Evolutionary conservation across 2,329 filamentous ascomycete species (phyloP), one percentile per base, ranked within the genome.

Genomic region (Fusarium pilosicola): DNA sequence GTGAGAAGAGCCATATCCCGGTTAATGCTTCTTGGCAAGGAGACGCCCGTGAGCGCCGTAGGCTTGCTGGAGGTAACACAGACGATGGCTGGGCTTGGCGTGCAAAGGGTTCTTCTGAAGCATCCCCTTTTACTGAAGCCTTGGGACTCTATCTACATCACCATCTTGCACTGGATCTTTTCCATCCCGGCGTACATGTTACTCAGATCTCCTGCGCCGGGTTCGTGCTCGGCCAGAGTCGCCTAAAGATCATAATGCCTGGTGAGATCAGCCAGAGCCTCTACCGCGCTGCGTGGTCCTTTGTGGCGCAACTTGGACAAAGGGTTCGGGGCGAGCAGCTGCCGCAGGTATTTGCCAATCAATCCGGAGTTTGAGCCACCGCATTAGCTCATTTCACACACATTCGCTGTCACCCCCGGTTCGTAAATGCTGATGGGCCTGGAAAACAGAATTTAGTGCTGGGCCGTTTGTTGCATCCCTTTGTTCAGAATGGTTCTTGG

Each of bases 61-160:
- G 80, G 49, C 79, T 88, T 3, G 86, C 86, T 3, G 86, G 87
- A 1, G 81, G 81, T 17, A 82, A 85, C 62, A 78, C 81, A 14
- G 87, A 89, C 65, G 86, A 89, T 61, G 87, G 87, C 7, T 89
- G 88, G 88, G 82, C 77, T 6, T 89, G 87, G 88, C 81, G 84
- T 18, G 58, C 73, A 38, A 70, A 59, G 52, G 70, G 74, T 17
- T 61, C 71, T n/a, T 55, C 61, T 2, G 68, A 72, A 11, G 46
- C 74, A 17, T 78, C 81, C 24, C 77, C 88, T 0, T 90, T 90
- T 69, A 86, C 84, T 1, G 82, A 86, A 48, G 87, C 88, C 0
- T 74, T 90, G 24, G 85, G 83, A 1, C 76, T 76, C 10, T 90
- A 90, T 63, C 68, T 90, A 12, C 79, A 85, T 62, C 81, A 84